Percentiles rank a stretch among this genome's conserved stretches.
These are phyloP conservation scores for Adansonia rubrostipa DNA, from an alignment of 441 rosid species.

Conservation along the genomic window DNA sequence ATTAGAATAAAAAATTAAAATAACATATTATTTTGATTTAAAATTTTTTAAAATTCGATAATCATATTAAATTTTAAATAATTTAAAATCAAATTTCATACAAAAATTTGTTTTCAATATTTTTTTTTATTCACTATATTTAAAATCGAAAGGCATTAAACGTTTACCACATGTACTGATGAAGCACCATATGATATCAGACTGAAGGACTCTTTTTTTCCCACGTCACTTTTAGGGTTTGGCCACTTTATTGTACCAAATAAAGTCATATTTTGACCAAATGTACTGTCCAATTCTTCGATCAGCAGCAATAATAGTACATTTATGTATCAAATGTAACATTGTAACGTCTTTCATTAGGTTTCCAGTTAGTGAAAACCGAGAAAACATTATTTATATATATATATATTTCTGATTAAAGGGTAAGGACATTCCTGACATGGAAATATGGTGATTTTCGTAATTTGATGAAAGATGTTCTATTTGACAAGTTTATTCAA, in stretches of 20 bases:
- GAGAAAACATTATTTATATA: not conserved
- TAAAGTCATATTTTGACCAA: conserved; percentile 26
- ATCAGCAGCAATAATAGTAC: conserved; percentile 26
- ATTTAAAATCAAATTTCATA: too few species aligned
- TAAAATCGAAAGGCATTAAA: too few species aligned
- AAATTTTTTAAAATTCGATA: too few species aligned
- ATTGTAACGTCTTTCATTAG: conserved; percentile 34
- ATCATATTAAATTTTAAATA: too few species aligned
- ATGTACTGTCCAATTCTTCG: conserved; percentile 18
- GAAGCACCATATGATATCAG: too few species aligned
- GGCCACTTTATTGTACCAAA: conserved; percentile 22
- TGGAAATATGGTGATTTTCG: conserved; percentile 36
- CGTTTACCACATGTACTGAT: too few species aligned
- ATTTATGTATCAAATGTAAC: conserved; percentile 35
- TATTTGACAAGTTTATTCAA: not conserved
- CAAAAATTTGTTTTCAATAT: too few species aligned
- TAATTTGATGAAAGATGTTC: conserved; percentile 26
- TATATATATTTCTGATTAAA: not conserved
- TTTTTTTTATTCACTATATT: too few species aligned
- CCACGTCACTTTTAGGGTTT: too few species aligned
- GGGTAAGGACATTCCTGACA: conserved; percentile 39
- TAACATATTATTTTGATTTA: too few species aligned
- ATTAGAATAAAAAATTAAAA: too few species aligned
- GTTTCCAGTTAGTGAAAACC: conserved; percentile 2
- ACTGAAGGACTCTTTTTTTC: too few species aligned